Percentiles rank a stretch among this genome's conserved stretches.
Conservation (phyloP, 1,284 basidiomycete genomes). For the Tremellales sp. region DNA sequence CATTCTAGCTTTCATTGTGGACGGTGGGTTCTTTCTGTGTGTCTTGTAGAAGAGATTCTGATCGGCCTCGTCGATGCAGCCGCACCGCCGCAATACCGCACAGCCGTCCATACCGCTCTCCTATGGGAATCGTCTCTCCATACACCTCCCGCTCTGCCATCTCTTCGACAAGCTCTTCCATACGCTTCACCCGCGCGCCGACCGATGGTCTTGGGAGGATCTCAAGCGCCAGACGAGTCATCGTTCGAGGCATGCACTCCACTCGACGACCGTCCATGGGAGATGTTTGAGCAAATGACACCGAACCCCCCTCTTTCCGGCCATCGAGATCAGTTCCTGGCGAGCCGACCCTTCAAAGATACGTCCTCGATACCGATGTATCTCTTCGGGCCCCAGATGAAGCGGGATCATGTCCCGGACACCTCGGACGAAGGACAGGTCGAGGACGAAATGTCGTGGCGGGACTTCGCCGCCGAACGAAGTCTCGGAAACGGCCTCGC, state of each 20-base stretch:
- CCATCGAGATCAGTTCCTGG: conserved; percentile 34
- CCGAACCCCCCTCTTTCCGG: conserved; percentile 9
- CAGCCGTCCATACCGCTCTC: conserved; percentile 26
- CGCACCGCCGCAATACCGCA: conserved; percentile 22
- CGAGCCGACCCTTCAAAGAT: conserved; percentile 28
- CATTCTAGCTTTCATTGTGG: conserved; percentile 32
- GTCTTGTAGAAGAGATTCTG: neutral
- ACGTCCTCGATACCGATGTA: conserved; percentile 35
- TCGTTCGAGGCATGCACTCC: conserved; percentile 15
- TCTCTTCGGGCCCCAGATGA: conserved; percentile 37
- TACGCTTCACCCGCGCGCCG: conserved; percentile 22
- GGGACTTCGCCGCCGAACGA: conserved; percentile 33
- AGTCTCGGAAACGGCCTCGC: conserved; percentile 39
- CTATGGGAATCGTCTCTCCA: conserved; percentile 25
- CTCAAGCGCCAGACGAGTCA: conserved; percentile 12
- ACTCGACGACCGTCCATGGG: conserved; percentile 46
- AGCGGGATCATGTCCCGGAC: conserved; percentile 32
- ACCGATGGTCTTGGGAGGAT: conserved; percentile 25
- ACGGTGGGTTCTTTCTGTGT: conserved; percentile 17
- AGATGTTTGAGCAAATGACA: conserved; percentile 40
- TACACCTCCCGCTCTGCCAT: conserved; percentile 18
- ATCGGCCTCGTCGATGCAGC: conserved; percentile 10
- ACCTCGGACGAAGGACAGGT: neutral
- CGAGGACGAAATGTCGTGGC: conserved; percentile 17
- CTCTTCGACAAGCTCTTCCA: conserved; percentile 27